These are phyloP conservation scores for Vairimorpha ceranae DNA, from an alignment of 371 early-diverging fungal genomes.

Conservation along the genomic window DNA sequence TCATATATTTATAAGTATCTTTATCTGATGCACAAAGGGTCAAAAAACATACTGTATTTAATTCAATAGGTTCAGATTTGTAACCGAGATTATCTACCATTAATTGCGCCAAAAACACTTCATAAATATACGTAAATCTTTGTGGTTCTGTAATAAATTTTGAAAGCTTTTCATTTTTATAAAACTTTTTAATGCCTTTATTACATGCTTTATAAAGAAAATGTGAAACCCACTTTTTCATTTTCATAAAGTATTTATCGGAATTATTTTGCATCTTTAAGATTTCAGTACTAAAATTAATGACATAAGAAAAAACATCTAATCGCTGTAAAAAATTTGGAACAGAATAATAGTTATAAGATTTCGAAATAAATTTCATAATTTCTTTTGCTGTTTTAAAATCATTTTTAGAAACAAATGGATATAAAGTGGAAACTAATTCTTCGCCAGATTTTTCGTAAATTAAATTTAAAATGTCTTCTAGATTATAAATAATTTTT, in stretches of 20 bases:
- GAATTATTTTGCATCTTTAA: conserved; percentile 21
- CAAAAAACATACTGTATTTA: conserved; percentile 43
- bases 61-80: conserved; percentile 15
- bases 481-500: conserved; percentile 44
- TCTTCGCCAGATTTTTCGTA: conserved; percentile 41
- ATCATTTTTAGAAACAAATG: conserved; percentile 23
- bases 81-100: background rate
- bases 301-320: conserved; percentile 33
- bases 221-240: conserved; percentile 54
- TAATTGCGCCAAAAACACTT: conserved; percentile 15
- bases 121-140: conserved; percentile 23
- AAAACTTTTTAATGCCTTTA: conserved; percentile 60
- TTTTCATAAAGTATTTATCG: conserved; percentile 16
- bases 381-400: conserved; percentile 33
- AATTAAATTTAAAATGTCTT: conserved; percentile 33
- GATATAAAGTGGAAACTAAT: conserved; percentile 28
- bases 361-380: conserved; percentile 53
- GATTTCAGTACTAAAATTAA: conserved; percentile 43
- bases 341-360: conserved; percentile 54
- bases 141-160: conserved; percentile 14
- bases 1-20: conserved; percentile 29
- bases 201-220: conserved; percentile 55
- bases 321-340: conserved; percentile 40
- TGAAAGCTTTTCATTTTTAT: conserved; percentile 43
- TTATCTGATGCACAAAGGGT: conserved; percentile 27